These are phyloP conservation scores for Colletotrichum zoysiae DNA, from an alignment of 2,329 filamentous ascomycete genomes.

Conservation along the genomic window DNA sequence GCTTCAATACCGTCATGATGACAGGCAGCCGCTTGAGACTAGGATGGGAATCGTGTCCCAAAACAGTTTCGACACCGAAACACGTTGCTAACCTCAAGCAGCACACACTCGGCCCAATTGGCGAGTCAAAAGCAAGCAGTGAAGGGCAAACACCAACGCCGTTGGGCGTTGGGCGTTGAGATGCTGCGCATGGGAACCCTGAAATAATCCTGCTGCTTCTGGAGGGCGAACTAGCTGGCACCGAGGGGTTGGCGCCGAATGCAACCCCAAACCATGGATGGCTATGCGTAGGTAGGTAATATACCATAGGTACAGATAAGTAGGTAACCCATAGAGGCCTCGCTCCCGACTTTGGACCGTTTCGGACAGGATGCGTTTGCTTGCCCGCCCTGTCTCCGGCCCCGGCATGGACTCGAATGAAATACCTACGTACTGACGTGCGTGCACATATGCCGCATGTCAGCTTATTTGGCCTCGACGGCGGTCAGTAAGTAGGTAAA, in stretches of 20 bases:
- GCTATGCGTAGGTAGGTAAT: too few species aligned
- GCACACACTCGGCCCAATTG: neutral
- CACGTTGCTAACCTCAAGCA: neutral
- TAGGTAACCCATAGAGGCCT: neutral
- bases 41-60: neutral
- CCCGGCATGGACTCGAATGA: conserved; percentile 7
- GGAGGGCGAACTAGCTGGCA: conserved; percentile 21
- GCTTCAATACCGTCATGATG: neutral
- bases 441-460: conserved; percentile 8
- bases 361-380: conserved; percentile 1
- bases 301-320: neutral
- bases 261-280: conserved; percentile 3
- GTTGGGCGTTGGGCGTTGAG: conserved; percentile 9
- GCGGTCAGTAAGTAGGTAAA: neutral
- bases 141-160: neutral
- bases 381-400: neutral
- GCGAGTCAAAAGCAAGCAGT: neutral
- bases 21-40: neutral
- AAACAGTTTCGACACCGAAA: conserved; percentile 5
- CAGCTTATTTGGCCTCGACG: conserved; percentile 14
- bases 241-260: conserved; percentile 17
- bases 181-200: conserved; percentile 27
- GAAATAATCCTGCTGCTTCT: conserved; percentile 10
- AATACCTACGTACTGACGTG: neutral
- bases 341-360: conserved; percentile 14